phyloP scores from a whole-genome alignment of 371 early-diverging fungal species.

The Enteropsectra breve region DNA sequence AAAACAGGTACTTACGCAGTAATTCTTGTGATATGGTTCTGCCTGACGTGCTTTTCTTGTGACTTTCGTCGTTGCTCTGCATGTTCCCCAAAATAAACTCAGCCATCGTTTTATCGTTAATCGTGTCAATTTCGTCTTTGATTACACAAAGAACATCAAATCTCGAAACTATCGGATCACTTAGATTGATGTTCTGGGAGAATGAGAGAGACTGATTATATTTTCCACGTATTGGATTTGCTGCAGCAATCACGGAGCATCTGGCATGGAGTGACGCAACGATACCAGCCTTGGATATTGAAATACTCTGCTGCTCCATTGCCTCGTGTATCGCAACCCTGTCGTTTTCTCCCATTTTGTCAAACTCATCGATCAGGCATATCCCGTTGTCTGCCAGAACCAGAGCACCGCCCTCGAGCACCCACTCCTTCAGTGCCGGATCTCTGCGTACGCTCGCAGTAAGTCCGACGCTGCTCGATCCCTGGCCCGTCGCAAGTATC shows the following conservation, averaged over 20 bases:
- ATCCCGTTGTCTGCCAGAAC: constrained; percentile 94
- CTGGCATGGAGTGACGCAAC: constrained; percentile 86
- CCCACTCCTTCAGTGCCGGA: constrained; percentile 89
- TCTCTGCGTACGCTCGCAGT: constrained; percentile 93
- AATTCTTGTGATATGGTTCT: constrained; percentile 62
- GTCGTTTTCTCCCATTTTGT: constrained; percentile 94
- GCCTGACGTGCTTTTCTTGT: not conserved
- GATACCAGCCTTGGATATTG: constrained; percentile 91
- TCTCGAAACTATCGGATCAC: constrained; percentile 93
- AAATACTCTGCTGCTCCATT: constrained; percentile 99
- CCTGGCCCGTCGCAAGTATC: constrained; percentile 95
- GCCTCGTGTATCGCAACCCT: constrained; percentile 92
- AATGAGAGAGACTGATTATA: constrained; percentile 88
- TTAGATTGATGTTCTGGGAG: constrained; percentile 91
- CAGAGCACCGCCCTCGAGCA: constrained; percentile 94
- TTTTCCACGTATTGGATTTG: constrained; percentile 89
- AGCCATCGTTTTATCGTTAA: constrained; percentile 77
- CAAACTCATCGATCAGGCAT: constrained; percentile 95
- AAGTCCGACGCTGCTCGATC: constrained; percentile 94
- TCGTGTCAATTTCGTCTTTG: constrained; percentile 76
- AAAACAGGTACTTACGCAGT: constrained; percentile 88
- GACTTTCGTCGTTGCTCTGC: constrained; percentile 42
- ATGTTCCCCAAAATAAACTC: constrained; percentile 82
- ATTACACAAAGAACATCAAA: constrained; percentile 98
- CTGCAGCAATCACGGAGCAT: constrained; percentile 87